Evolutionary conservation across 352 stramenopile genomes (phyloP).

Genomic region (Pythium brassicae): DNA sequence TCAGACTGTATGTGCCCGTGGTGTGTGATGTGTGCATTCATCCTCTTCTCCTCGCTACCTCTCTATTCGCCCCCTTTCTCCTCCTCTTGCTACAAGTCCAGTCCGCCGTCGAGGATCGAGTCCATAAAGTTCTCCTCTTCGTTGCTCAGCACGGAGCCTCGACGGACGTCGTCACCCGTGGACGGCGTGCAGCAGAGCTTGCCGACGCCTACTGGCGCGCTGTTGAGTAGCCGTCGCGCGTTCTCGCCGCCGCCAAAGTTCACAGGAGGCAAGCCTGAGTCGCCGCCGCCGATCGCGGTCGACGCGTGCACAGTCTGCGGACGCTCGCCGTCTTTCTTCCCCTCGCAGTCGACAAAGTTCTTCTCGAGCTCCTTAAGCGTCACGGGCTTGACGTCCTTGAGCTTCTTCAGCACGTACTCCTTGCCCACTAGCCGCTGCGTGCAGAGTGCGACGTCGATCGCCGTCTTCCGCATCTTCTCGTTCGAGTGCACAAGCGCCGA

Average conservation of each 20-base stretch:
- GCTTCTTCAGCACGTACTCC: conserved; percentile 54
- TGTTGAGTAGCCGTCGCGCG: conserved; percentile 57
- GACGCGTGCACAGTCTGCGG: conserved; percentile 61
- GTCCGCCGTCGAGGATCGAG: conserved; percentile 47
- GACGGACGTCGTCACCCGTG: conserved; percentile 21
- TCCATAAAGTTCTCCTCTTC: conserved; percentile 85
- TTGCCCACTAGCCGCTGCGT: conserved; percentile 74
- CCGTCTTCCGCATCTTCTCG: conserved; percentile 67
- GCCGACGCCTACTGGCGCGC: conserved; percentile 61
- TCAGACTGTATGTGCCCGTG: not conserved
- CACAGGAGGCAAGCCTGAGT: conserved; percentile 31
- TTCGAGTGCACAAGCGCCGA: conserved; percentile 50
- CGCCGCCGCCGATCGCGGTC: not conserved
- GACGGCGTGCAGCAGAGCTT: conserved; percentile 62
- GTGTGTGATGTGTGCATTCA: not conserved
- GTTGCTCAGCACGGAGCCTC: conserved; percentile 52
- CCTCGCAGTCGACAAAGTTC: conserved; percentile 63
- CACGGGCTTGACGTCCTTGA: conserved; percentile 70
- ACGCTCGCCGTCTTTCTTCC: conserved; percentile 28
- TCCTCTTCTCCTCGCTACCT: not conserved
- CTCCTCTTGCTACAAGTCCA: conserved; percentile 4
- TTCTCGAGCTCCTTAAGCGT: conserved; percentile 85
- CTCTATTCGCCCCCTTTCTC: no score
- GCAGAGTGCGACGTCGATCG: conserved; percentile 74
- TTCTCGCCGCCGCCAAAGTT: conserved; percentile 33